These are phyloP conservation scores for Rhododendron molle DNA, from an alignment of 148 eudicot genomes.

Conservation along the genomic window DNA sequence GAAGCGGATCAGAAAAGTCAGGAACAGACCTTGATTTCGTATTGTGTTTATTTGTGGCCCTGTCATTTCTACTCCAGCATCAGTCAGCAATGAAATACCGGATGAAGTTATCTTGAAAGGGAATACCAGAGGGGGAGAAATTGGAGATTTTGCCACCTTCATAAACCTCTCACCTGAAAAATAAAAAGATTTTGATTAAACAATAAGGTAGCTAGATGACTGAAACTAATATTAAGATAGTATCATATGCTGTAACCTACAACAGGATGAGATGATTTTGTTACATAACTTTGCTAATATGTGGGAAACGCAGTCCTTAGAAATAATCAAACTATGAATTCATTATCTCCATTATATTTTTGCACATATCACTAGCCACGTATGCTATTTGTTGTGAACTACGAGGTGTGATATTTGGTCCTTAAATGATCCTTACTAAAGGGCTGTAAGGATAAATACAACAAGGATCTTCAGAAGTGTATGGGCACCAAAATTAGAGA, in stretches of 20 bases:
- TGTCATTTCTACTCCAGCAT: constrained; percentile 56
- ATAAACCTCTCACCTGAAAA: constrained; percentile 68
- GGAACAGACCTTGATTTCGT: constrained; percentile 36
- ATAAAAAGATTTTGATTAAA: constrained; percentile 1
- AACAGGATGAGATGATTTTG: neutral
- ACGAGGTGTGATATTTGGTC: neutral
- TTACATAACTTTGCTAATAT: neutral
- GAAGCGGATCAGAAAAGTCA: neutral
- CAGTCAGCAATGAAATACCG: constrained; percentile 57
- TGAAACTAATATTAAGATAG: neutral
- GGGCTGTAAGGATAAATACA: neutral
- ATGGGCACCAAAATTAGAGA: neutral
- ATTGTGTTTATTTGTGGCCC: constrained; percentile 56
- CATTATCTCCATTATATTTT: neutral
- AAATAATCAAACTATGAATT: neutral
- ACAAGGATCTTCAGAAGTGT: neutral
- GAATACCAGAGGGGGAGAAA: constrained; percentile 76
- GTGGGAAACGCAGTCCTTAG: neutral
- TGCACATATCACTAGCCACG: neutral
- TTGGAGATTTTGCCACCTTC: constrained; percentile 89
- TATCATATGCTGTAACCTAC: neutral
- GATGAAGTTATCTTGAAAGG: constrained; percentile 49
- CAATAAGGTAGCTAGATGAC: neutral
- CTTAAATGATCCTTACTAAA: neutral
- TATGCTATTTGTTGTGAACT: neutral